These are phyloP conservation scores for Clavariopsis aquatica DNA, from an alignment of 495 filamentous ascomycete genomes.

Conservation along the genomic window DNA sequence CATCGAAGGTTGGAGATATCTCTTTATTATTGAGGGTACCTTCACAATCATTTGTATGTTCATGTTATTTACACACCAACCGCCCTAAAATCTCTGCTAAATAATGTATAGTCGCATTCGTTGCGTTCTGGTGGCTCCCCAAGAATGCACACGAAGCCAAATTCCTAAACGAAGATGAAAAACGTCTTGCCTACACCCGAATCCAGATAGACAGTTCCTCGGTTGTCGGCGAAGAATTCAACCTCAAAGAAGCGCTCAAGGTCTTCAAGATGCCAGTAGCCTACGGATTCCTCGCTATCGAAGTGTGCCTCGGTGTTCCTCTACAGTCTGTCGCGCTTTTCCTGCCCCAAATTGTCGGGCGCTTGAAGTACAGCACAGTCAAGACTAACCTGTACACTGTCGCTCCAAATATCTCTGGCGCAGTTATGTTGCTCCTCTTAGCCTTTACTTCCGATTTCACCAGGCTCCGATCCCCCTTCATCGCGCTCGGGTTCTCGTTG, in stretches of 20 bases:
- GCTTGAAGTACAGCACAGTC: conserved; percentile 63
- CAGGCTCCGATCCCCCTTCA: conserved; percentile 70
- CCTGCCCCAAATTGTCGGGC: conserved; percentile 69
- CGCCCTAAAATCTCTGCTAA: neutral
- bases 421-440: conserved; percentile 67
- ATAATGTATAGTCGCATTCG: conserved; percentile 52
- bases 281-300: conserved; percentile 66
- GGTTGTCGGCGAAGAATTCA: conserved; percentile 69
- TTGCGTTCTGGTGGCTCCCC: conserved; percentile 73
- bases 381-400: conserved; percentile 79
- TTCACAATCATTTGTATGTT: conserved; percentile 57
- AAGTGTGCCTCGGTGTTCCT: conserved; percentile 75
- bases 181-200: conserved; percentile 68
- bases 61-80: neutral
- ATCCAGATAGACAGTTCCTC: conserved; percentile 74
- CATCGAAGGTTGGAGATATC: conserved; percentile 66
- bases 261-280: conserved; percentile 65
- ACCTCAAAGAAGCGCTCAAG: conserved; percentile 61
- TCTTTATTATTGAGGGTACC: conserved; percentile 74
- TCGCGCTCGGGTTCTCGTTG: conserved; percentile 70
- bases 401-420: conserved; percentile 65
- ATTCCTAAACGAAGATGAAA: conserved; percentile 67
- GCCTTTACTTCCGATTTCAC: conserved; percentile 67
- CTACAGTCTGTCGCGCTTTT: conserved; percentile 71
- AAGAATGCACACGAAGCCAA: conserved; percentile 60